Evolutionary conservation across 768 basidiomycete genomes (phyloP).

Genomic region (Phylloporus rhodoxanthus): DNA sequence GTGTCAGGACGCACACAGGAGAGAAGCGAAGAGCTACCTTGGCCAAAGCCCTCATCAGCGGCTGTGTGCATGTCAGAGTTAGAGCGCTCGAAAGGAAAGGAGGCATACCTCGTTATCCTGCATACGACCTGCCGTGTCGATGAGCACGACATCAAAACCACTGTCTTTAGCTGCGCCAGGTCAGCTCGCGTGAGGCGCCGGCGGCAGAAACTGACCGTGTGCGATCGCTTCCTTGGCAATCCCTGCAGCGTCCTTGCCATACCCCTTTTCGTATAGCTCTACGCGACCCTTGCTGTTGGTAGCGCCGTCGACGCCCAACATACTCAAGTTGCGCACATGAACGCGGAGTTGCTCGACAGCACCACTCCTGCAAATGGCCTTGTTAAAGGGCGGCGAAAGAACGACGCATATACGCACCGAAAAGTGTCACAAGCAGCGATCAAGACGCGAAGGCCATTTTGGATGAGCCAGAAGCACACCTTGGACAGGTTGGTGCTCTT

Average conservation of each 20-base stretch:
- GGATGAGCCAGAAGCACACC: slow-evolving; percentile 98
- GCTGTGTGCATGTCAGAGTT: slow-evolving; percentile 39
- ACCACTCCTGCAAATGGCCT: slow-evolving; percentile 56
- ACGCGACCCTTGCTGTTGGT: slow-evolving; percentile 69
- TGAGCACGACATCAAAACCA: slow-evolving; percentile 92
- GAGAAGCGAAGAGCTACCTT: slow-evolving; percentile 48
- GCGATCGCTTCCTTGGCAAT: slow-evolving; percentile 94
- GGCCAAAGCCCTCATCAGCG: slow-evolving; percentile 96
- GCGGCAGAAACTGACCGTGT: slow-evolving; percentile 53
- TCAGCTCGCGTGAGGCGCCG: background rate
- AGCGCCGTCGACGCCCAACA: slow-evolving; percentile 68
- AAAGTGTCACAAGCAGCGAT: slow-evolving; percentile 99
- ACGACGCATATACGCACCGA: slow-evolving; percentile 41
- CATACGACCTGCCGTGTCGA: slow-evolving; percentile 98
- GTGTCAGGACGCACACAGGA: background rate
- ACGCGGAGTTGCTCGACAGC: slow-evolving; percentile 97
- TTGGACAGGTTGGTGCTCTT: slow-evolving; percentile 98
- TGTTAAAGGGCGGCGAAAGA: background rate
- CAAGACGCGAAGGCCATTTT: slow-evolving; percentile 87
- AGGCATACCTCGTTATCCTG: slow-evolving; percentile 90
- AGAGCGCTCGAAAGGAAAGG: background rate
- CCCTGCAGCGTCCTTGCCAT: slow-evolving; percentile 98
- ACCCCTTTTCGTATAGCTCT: slow-evolving; percentile 92
- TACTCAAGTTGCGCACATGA: slow-evolving; percentile 89
- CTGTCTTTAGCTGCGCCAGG: slow-evolving; percentile 66